These are phyloP conservation scores for Bipolaris victoriae DNA, from an alignment of 2,329 filamentous ascomycete species.

Conservation along the genomic window DNA sequence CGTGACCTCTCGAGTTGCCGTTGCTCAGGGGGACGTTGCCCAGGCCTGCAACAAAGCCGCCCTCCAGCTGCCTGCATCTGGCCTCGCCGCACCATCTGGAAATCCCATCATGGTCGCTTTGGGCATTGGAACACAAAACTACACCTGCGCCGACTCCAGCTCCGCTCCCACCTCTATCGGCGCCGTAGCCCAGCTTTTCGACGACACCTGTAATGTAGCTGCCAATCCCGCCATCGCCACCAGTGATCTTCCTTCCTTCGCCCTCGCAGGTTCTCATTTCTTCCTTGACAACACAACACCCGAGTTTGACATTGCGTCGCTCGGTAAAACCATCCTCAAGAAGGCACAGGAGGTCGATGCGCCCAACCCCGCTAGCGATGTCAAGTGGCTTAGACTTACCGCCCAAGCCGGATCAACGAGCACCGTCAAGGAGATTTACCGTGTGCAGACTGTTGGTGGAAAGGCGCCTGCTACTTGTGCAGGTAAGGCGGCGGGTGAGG, in stretches of 20 bases:
- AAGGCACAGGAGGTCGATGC: conserved; percentile 70
- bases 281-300: conserved; percentile 75
- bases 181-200: conserved; percentile 47
- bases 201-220: conserved; percentile 34
- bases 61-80: conserved; percentile 34
- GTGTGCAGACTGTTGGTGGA: conserved; percentile 82
- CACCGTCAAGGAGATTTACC: conserved; percentile 74
- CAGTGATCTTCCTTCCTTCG: conserved; percentile 31
- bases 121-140: conserved; percentile 60
- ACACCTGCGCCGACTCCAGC: conserved; percentile 49
- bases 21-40: conserved; percentile 4
- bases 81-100: conserved; percentile 32
- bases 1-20: conserved; percentile 22
- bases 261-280: conserved; percentile 73
- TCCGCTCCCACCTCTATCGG: conserved; percentile 49
- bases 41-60: conserved; percentile 28
- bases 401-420: conserved; percentile 46
- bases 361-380: conserved; percentile 63
- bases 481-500: conserved; percentile 46
- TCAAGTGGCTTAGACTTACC: conserved; percentile 79
- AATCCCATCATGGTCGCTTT: conserved; percentile 54
- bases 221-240: conserved; percentile 27
- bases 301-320: conserved; percentile 77
- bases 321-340: conserved; percentile 67
- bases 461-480: conserved; percentile 73